Percentiles rank a stretch among this genome's conserved stretches.
Conservation (phyloP, 768 basidiomycete genomes). For the Neoboletus magnificus region DNA sequence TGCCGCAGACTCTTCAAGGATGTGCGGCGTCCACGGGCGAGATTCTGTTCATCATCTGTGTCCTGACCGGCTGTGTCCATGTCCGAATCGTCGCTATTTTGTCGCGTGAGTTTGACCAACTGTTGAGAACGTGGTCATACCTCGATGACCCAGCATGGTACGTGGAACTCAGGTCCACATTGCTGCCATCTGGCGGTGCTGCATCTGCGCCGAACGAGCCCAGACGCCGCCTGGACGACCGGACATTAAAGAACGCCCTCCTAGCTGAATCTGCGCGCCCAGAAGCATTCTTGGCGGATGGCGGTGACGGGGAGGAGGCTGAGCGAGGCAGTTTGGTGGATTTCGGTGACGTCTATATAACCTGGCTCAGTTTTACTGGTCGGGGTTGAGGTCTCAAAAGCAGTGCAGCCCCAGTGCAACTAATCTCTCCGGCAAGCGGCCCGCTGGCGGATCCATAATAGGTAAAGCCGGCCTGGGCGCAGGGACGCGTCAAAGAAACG, state of each 20-base stretch:
- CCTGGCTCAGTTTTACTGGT: neutral
- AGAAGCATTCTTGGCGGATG: conserved; percentile 49
- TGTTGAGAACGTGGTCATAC: conserved; percentile 36
- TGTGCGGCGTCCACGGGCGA: conserved; percentile 42
- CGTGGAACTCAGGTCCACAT: conserved; percentile 77
- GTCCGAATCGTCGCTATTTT: conserved; percentile 45
- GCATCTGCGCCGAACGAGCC: conserved; percentile 22
- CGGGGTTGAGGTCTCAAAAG: conserved; percentile 4
- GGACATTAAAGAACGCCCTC: conserved; percentile 35
- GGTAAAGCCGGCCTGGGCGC: neutral
- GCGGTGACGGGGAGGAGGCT: conserved; percentile 74
- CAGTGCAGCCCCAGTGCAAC: neutral
- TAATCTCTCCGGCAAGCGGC: neutral
- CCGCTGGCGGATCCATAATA: conserved; percentile 10
- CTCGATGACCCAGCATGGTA: conserved; percentile 85
- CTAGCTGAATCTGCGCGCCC: conserved; percentile 48
- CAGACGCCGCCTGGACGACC: conserved; percentile 25
- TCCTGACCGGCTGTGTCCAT: conserved; percentile 55
- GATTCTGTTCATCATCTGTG: conserved; percentile 48
- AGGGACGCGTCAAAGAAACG: conserved; percentile 3
- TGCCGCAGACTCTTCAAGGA: conserved; percentile 32
- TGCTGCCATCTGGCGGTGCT: conserved; percentile 27
- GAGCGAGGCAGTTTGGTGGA: conserved; percentile 71
- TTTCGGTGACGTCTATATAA: neutral
- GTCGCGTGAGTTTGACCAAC: conserved; percentile 19